phyloP scores from a whole-genome alignment of 2,329 filamentous ascomycete genomes.

The Fusarium irregulare region DNA sequence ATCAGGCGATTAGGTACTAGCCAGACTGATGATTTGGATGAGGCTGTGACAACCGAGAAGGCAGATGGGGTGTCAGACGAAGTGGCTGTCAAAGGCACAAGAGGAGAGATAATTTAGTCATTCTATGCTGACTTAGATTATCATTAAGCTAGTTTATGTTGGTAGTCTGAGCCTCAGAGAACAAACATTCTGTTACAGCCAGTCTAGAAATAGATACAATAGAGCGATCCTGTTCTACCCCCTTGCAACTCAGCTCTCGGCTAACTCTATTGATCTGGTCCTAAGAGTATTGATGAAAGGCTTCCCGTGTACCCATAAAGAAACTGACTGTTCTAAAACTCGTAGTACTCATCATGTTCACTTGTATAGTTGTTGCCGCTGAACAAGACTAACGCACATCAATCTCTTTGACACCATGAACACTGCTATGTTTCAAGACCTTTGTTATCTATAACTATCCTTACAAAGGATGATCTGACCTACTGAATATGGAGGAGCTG shows the following conservation, averaged over 20 bases:
- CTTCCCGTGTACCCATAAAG: neutral
- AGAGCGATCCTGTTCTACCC: neutral
- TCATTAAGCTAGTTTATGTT: neutral
- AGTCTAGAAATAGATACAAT: neutral
- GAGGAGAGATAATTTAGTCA: fast-evolving
- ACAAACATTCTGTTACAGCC: fast-evolving
- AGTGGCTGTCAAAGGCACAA: neutral
- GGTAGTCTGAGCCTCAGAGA: fast-evolving
- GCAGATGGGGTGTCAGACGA: neutral
- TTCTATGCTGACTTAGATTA: neutral
- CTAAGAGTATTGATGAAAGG: fast-evolving
- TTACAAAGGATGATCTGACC: neutral
- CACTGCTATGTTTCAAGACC: neutral
- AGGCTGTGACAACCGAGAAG: neutral
- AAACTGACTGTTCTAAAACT: neutral
- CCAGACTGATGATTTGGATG: neutral
- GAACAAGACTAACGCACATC: neutral
- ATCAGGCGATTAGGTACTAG: constrained; percentile 4
- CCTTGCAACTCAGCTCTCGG: neutral
- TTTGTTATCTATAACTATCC: neutral
- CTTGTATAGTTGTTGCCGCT: neutral
- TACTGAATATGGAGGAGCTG: neutral
- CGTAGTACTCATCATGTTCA: neutral
- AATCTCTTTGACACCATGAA: neutral
- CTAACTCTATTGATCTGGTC: neutral